phyloP scores from a whole-genome alignment of 2,329 filamentous ascomycete genomes.

The Aureobasidium subglaciale region DNA sequence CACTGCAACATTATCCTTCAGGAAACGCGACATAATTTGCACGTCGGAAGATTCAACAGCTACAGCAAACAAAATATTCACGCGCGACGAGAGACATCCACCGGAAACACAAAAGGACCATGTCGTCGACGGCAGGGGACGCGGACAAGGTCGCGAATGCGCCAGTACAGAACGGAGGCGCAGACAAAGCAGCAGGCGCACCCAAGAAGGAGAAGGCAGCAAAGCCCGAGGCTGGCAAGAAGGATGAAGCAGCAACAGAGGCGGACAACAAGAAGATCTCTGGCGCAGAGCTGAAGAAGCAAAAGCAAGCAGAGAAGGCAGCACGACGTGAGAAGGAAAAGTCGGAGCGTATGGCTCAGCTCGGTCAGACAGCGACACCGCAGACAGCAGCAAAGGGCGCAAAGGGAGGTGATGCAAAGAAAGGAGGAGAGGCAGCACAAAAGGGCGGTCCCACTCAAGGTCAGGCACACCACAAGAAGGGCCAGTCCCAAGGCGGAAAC shows the following conservation, averaged over 20 bases:
- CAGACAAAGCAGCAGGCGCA: constrained; percentile 45
- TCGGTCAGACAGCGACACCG: constrained; percentile 15
- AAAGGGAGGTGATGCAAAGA: constrained; percentile 27
- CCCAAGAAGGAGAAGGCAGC: constrained; percentile 13
- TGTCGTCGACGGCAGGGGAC: constrained; percentile 1
- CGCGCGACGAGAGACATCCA: not conserved
- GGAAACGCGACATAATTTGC: not conserved
- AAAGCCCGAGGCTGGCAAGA: constrained; percentile 12
- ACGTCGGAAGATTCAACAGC: not conserved
- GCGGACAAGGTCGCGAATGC: not conserved
- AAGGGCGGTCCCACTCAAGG: constrained; percentile 23
- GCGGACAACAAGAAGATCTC: constrained; percentile 49
- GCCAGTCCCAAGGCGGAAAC: constrained; percentile 23
- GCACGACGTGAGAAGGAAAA: constrained; percentile 59
- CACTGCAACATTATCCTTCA: not conserved
- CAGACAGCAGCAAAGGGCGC: constrained; percentile 28
- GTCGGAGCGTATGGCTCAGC: constrained; percentile 21
- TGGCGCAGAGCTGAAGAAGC: constrained; percentile 77
- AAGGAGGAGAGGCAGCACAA: constrained; percentile 24
- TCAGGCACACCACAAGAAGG: constrained; percentile 24
- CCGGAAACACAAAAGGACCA: not conserved
- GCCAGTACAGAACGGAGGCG: not conserved
- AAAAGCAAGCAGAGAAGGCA: constrained; percentile 84
- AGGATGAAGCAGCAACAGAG: constrained; percentile 5
- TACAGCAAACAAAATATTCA: not conserved